Conservation (phyloP, 176 grass and related monocot species). For the Cocos nucifera region DNA sequence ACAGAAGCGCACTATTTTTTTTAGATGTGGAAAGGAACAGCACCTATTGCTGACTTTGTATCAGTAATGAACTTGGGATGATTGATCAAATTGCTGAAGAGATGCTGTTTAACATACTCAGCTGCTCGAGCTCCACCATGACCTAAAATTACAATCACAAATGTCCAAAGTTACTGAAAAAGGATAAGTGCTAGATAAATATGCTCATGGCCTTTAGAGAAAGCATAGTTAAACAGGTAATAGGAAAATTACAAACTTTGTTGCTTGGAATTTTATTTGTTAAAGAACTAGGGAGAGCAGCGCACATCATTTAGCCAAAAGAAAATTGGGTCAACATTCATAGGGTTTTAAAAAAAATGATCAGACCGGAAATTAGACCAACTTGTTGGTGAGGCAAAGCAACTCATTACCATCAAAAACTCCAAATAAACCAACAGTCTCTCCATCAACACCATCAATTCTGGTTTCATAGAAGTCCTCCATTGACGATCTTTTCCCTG, state of each 20-base stretch:
- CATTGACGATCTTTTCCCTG: slow-evolving; percentile 55
- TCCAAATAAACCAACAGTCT: slow-evolving; percentile 47
- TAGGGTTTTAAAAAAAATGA: too few species aligned
- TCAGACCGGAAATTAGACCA: too few species aligned
- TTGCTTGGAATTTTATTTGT: too few species aligned
- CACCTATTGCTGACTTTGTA: slow-evolving; percentile 8
- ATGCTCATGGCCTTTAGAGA: too few species aligned
- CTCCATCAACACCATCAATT: slow-evolving; percentile 49
- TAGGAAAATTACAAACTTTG: too few species aligned
- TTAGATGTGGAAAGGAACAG: not conserved
- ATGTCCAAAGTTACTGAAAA: too few species aligned
- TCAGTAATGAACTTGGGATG: slow-evolving; percentile 9
- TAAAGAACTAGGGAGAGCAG: too few species aligned
- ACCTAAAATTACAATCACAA: not conserved
- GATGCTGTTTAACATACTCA: slow-evolving; percentile 2
- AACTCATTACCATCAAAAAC: slow-evolving; percentile 46
- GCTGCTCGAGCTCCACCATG: slow-evolving; percentile 9
- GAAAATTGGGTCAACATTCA: too few species aligned
- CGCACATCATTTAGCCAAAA: too few species aligned
- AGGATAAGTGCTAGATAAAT: too few species aligned
- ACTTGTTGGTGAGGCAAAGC: not conserved
- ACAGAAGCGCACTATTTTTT: too few species aligned
- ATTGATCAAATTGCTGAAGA: slow-evolving; percentile 6
- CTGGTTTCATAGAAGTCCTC: slow-evolving; percentile 59
- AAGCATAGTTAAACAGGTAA: too few species aligned